Percentiles rank a stretch among this genome's conserved stretches.
Conservation (phyloP, 23 red algal genomes). For the Gracilariopsis chorda region DNA sequence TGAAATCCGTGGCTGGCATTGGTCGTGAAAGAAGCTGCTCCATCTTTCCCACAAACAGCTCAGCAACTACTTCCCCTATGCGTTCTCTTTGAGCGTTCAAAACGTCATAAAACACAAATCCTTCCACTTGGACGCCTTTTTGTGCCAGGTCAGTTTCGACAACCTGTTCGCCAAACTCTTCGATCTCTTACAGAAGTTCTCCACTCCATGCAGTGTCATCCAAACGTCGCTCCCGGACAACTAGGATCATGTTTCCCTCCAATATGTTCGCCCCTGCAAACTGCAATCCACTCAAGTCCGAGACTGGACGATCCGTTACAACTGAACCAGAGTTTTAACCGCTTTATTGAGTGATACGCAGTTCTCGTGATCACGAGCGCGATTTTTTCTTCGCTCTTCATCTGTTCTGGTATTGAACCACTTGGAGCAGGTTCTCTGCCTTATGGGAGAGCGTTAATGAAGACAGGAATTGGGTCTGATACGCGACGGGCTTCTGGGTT, state of each 20-base stretch:
- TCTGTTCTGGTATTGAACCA: background rate
- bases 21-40: conserved; percentile 16
- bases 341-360: too few species aligned
- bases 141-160: background rate
- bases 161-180: conserved; percentile 5
- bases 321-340: too few species aligned
- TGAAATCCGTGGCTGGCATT: conserved; percentile 8
- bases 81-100: conserved; percentile 28
- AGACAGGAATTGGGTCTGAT: background rate
- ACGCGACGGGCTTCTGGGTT: background rate
- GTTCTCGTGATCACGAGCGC: conserved; percentile 20
- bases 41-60: conserved; percentile 29
- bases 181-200: background rate
- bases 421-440: background rate
- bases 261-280: conserved; percentile 12
- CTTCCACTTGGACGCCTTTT: background rate
- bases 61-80: conserved; percentile 6
- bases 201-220: conserved; percentile 8
- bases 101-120: conserved; percentile 26
- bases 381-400: background rate
- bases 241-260: background rate
- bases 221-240: background rate
- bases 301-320: too few species aligned
- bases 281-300: too few species aligned
- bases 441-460: background rate